Evolutionary conservation across 106 monocot species (phyloP).

Genomic region (Agapanthus africanus): DNA sequence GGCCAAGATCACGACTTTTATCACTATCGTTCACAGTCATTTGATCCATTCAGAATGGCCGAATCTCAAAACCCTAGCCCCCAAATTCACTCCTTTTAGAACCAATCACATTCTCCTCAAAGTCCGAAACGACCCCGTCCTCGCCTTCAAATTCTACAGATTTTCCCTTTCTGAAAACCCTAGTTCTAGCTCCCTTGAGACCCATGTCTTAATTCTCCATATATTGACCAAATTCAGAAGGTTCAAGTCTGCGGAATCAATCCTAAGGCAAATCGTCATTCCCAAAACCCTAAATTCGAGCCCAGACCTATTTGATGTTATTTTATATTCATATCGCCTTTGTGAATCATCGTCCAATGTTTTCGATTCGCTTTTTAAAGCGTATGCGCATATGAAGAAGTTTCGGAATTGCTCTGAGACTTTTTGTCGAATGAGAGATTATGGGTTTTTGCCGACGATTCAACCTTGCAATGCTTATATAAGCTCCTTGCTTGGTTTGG

Average conservation of each 20-base stretch:
- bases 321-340: slow-evolving; percentile 48
- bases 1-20: slow-evolving; percentile 45
- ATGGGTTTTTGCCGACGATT: slow-evolving; percentile 69
- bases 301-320: slow-evolving; percentile 39
- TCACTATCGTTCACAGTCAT: slow-evolving; percentile 45
- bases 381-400: slow-evolving; percentile 58
- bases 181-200: slow-evolving; percentile 26
- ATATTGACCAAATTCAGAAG: slow-evolving; percentile 35
- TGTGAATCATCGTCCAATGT: slow-evolving; percentile 53
- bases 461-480: slow-evolving; percentile 78
- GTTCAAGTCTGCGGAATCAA: slow-evolving; percentile 37
- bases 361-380: slow-evolving; percentile 68
- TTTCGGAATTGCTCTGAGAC: slow-evolving; percentile 54
- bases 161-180: slow-evolving; percentile 27
- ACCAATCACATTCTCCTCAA: slow-evolving; percentile 38
- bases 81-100: slow-evolving; percentile 39
- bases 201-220: slow-evolving; percentile 51
- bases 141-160: slow-evolving; percentile 60
- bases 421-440: slow-evolving; percentile 53
- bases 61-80: slow-evolving; percentile 31
- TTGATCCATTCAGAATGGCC: slow-evolving; percentile 49
- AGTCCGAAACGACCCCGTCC: slow-evolving; percentile 46
- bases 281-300: slow-evolving; percentile 8
- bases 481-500: slow-evolving; percentile 38
- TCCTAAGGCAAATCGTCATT: slow-evolving; percentile 34